Percentiles rank a stretch among this genome's conserved stretches.
phyloP scores from a whole-genome alignment of 2,329 filamentous ascomycete genomes.

The Alternaria consortialis region DNA sequence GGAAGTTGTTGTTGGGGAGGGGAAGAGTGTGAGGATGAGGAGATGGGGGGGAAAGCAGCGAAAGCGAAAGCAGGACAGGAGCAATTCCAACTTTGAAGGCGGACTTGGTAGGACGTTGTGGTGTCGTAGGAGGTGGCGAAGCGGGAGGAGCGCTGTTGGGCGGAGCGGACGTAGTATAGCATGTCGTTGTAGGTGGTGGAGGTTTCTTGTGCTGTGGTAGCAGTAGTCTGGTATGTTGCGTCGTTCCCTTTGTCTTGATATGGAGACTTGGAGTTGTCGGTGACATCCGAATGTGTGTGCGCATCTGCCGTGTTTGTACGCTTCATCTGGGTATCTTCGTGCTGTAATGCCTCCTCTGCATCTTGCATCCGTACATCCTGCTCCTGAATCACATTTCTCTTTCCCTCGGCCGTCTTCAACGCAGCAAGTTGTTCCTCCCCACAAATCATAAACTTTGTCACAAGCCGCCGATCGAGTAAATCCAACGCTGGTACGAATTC shows the following conservation, averaged over 20 bases:
- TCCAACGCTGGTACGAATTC: slow-evolving; percentile 86
- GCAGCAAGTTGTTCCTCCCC: neutral
- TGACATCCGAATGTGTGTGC: too few relatives aligned
- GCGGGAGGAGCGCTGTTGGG: slow-evolving; percentile 53
- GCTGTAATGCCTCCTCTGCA: neutral
- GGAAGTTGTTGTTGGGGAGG: slow-evolving; percentile 38
- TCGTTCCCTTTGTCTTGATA: neutral
- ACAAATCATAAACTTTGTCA: slow-evolving; percentile 62
- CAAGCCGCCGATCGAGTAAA: slow-evolving; percentile 79
- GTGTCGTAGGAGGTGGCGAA: slow-evolving; percentile 39
- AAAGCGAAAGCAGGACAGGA: slow-evolving; percentile 86
- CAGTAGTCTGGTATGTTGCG: too few relatives aligned
- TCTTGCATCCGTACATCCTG: neutral
- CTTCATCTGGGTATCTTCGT: neutral
- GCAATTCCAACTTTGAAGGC: slow-evolving; percentile 83
- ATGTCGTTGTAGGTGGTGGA: neutral
- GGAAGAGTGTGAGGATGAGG: too few relatives aligned
- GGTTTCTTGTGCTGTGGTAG: too few relatives aligned
- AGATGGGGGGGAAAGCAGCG: slow-evolving; percentile 65
- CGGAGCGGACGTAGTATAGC: slow-evolving; percentile 72
- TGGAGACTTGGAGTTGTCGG: too few relatives aligned
- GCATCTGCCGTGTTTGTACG: neutral
- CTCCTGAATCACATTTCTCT: neutral
- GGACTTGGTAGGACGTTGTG: slow-evolving; percentile 70
- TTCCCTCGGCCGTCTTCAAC: neutral